phyloP scores from a whole-genome alignment of 371 early-diverging fungal genomes.

The Lichtheimia hyalospora region DNA sequence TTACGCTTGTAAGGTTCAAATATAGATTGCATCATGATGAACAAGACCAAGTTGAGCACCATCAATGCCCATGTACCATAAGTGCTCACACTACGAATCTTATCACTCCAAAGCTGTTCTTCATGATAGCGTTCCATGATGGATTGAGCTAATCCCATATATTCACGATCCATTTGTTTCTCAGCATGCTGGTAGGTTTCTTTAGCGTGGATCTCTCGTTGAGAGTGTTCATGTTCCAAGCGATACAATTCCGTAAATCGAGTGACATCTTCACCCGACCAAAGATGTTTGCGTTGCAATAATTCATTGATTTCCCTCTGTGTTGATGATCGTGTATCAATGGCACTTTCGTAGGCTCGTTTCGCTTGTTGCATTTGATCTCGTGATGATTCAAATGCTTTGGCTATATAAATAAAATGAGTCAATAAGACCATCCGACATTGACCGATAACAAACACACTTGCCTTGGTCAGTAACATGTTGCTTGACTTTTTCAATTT shows the following conservation, averaged over 20 bases:
- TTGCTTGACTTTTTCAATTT: constrained; percentile 72
- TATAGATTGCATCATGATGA: constrained; percentile 72
- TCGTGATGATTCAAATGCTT: constrained; percentile 58
- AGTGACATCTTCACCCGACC: constrained; percentile 85
- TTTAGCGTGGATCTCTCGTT: constrained; percentile 63
- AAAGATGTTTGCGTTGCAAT: constrained; percentile 83
- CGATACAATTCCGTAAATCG: constrained; percentile 87
- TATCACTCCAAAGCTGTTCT: constrained; percentile 97
- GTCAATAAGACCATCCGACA: not conserved
- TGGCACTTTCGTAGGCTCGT: constrained; percentile 64
- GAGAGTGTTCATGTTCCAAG: constrained; percentile 75
- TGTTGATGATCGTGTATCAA: constrained; percentile 69
- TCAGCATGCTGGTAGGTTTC: constrained; percentile 60
- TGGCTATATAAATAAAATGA: constrained; percentile 26
- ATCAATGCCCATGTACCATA: constrained; percentile 85
- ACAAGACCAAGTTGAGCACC: constrained; percentile 68
- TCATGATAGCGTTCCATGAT: constrained; percentile 84
- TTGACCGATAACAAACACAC: not conserved
- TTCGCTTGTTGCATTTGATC: constrained; percentile 66
- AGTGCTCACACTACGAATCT: constrained; percentile 88
- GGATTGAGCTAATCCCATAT: constrained; percentile 64
- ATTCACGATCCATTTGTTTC: constrained; percentile 69
- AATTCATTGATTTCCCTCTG: constrained; percentile 89
- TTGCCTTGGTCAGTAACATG: constrained; percentile 72
- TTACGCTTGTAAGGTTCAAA: constrained; percentile 80